Conservation (phyloP, 2,329 filamentous ascomycete species). For the Lomentospora prolificans region DNA sequence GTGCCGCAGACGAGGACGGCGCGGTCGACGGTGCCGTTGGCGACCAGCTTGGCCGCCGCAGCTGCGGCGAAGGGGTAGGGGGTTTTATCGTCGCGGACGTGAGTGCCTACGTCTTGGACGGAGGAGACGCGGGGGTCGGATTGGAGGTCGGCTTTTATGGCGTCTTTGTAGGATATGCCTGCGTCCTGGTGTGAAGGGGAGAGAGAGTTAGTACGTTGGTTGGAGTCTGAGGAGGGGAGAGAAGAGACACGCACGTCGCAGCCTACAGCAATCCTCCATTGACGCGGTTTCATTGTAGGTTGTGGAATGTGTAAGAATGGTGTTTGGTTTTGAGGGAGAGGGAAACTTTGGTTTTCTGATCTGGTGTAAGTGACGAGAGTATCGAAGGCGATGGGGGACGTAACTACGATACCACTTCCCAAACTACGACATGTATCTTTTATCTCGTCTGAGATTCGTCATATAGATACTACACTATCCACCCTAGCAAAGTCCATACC, state of each 20-base stretch:
- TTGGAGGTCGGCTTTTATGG: conserved; percentile 64
- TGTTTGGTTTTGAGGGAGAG: not conserved
- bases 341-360: not conserved
- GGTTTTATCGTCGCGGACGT: conserved; percentile 58
- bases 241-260: conserved; percentile 36
- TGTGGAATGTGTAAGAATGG: conserved; percentile 2
- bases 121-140: conserved; percentile 55
- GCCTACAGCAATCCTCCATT: conserved; percentile 43
- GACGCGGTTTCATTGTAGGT: conserved; percentile 29
- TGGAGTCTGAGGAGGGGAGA: not conserved
- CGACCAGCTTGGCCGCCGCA: conserved; percentile 55
- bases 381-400: not conserved
- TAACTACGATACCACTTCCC: not conserved
- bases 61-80: conserved; percentile 75
- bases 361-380: not conserved
- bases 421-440: not conserved
- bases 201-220: not conserved
- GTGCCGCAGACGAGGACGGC: conserved; percentile 79
- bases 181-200: not conserved
- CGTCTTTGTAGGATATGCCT: conserved; percentile 68
- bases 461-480: not conserved
- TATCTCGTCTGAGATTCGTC: not conserved
- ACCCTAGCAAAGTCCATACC: not conserved
- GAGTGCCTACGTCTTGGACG: conserved; percentile 66
- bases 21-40: conserved; percentile 58